phyloP scores from a whole-genome alignment of 2,329 filamentous ascomycete species.

The Lachnellula occidentalis region DNA sequence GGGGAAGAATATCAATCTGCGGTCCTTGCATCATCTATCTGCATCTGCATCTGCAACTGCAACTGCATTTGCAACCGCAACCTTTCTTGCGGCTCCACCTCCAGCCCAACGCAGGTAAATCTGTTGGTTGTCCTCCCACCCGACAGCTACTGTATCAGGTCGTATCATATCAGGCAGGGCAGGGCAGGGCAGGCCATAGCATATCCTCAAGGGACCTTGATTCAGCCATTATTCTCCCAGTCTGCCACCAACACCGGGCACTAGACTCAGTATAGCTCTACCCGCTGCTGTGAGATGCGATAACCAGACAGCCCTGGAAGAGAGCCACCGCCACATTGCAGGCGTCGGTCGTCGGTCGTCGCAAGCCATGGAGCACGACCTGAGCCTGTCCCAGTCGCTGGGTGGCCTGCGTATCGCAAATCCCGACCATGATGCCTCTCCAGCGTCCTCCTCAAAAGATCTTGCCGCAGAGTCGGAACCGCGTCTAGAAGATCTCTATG shows the following conservation, averaged over 20 bases:
- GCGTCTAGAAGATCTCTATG: slow-evolving; percentile 7
- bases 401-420: slow-evolving; percentile 96
- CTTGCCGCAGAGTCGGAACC: slow-evolving; percentile 21
- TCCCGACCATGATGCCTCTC: slow-evolving; percentile 61
- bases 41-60: neutral
- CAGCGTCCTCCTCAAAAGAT: slow-evolving; percentile 21
- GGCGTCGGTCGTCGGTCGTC: slow-evolving; percentile 3
- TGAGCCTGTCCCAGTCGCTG: slow-evolving; percentile 86
- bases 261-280: slow-evolving; percentile 1
- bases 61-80: neutral
- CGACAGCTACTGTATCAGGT: neutral
- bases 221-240: no score
- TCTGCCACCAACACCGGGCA: neutral
- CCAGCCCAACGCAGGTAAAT: no score
- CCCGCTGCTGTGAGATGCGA: slow-evolving; percentile 11
- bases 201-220: no score
- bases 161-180: neutral
- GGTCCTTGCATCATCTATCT: neutral
- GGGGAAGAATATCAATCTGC: neutral
- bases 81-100: neutral
- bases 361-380: slow-evolving; percentile 80
- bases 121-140: neutral
- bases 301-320: slow-evolving; percentile 1
- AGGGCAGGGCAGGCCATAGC: no score
- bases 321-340: slow-evolving; percentile 9